Evolutionary conservation across 768 basidiomycete genomes (phyloP).

Genomic region (Candolleomyces eurysporus): DNA sequence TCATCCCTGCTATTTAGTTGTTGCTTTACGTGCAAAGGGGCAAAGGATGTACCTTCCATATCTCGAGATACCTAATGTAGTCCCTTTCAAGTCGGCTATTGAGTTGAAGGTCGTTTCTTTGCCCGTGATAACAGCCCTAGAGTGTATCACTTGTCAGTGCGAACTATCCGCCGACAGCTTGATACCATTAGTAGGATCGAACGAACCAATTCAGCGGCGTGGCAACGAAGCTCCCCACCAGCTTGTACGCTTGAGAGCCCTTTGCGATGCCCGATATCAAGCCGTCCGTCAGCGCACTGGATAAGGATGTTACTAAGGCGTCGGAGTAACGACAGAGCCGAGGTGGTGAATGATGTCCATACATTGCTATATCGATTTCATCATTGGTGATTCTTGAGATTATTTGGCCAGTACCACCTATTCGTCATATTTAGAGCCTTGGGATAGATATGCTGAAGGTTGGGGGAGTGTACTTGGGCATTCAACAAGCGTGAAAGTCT

Average conservation of each 20-base stretch:
- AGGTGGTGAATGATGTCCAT: not conserved
- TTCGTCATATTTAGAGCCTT: not conserved
- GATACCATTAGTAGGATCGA: not conserved
- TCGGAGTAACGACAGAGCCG: not conserved
- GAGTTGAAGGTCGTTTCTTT: conserved; percentile 65
- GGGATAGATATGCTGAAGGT: conserved; percentile 10
- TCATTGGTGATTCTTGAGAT: conserved; percentile 72
- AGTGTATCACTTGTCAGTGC: not conserved
- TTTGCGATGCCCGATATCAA: conserved; percentile 92
- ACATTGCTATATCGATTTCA: conserved; percentile 85
- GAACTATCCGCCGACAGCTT: not conserved
- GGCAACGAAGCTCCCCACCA: conserved; percentile 88
- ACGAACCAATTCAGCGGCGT: conserved; percentile 84
- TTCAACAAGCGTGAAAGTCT: conserved; percentile 81
- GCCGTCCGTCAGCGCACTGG: conserved; percentile 81
- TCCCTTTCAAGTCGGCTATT: conserved; percentile 74
- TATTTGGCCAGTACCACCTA: conserved; percentile 84
- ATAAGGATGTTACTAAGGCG: not conserved
- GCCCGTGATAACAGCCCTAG: conserved; percentile 92
- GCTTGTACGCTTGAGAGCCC: conserved; percentile 82
- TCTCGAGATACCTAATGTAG: conserved; percentile 86
- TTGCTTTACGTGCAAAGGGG: conserved; percentile 18
- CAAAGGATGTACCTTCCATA: conserved; percentile 57
- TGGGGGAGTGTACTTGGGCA: conserved; percentile 67
- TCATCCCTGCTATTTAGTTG: too few species aligned